Evolutionary conservation across 805 yeast genomes (phyloP), one percentile per base, ranked within the genome.

Genomic region (Teunomyces barrocoloradensis): DNA sequence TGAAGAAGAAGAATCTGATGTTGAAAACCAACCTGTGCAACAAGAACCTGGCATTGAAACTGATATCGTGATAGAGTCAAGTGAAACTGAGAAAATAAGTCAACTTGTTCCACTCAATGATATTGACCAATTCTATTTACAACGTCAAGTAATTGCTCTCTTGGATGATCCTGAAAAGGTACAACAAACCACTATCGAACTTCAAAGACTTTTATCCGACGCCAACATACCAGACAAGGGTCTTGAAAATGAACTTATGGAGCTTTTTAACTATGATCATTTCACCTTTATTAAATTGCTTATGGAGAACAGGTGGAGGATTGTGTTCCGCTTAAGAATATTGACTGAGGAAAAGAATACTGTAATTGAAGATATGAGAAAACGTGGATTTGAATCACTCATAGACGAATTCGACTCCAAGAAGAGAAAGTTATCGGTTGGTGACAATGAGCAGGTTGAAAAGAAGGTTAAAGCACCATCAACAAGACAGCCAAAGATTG

Each of bases 311-410:
- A 60, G 84, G 42, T 64, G 68, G 49, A 61, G 70, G 36, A 62
- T 87, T 3, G 76, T 76, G 3, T 86, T 82, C 78, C 81, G 83
- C 30, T 68, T 79, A 1, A 69, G 68, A 45, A 60, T 81, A n/a
- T 51, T 58, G 10, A 41, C 45, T 11, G 61, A 48, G 12, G 56
- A 49, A 17, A 65, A 61, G 33, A 64, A 62, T 17, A 50, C 51
- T 0, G 47, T 84, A 3, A 39, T 73, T 3, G 54, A 66, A 2
- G 75, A 78, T 25, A 77, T 89, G 78, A 55, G 56, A 35, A 54
- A 63, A 1, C 60, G 67, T 20, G 79, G 79, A 0, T 62, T 78
- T 3, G 60, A 61, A 4, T 57, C 61, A 6, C 58, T 83, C 0
- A 64, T 79, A 0, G 59, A 61, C 5, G 83, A 80, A 49, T 68